Evolutionary conservation across 495 filamentous ascomycete genomes (phyloP).

Genomic region (Annulohypoxylon stygium): DNA sequence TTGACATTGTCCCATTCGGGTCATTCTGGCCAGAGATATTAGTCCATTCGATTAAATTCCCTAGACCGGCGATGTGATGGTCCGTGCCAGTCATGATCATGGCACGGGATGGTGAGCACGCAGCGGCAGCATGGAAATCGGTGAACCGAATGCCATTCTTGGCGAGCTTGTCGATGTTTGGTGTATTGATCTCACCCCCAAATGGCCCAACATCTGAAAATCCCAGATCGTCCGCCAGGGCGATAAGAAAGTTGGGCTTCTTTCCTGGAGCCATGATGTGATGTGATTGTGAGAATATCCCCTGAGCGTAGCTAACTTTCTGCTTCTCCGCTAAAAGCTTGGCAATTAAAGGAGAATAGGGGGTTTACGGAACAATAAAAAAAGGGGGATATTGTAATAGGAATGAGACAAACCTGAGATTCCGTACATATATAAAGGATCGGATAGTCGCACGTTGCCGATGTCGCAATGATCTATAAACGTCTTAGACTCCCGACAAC

Average conservation of each 20-base stretch:
- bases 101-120: conserved; percentile 73
- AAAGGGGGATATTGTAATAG: not conserved
- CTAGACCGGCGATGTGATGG: conserved; percentile 64
- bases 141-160: conserved; percentile 69
- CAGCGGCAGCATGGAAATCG: conserved; percentile 73
- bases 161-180: conserved; percentile 70
- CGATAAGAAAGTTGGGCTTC: conserved; percentile 71
- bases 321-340: not conserved
- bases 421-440: conserved; percentile 1
- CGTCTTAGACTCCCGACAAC: conserved; percentile 16
- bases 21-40: conserved; percentile 51
- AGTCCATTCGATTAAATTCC: conserved; percentile 60
- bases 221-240: conserved; percentile 73
- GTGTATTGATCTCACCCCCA: conserved; percentile 73
- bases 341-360: not conserved
- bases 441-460: conserved; percentile 13
- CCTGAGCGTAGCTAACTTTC: not conserved
- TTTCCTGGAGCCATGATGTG: conserved; percentile 43
- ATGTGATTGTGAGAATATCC: too few relatives aligned
- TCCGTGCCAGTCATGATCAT: conserved; percentile 72
- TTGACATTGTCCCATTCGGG: conserved; percentile 54
- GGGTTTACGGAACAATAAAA: not conserved
- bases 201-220: conserved; percentile 73
- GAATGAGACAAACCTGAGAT: not conserved
- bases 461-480: conserved; percentile 32